Conservation (phyloP, 1,284 basidiomycete species). For the Naganishia sp. region DNA sequence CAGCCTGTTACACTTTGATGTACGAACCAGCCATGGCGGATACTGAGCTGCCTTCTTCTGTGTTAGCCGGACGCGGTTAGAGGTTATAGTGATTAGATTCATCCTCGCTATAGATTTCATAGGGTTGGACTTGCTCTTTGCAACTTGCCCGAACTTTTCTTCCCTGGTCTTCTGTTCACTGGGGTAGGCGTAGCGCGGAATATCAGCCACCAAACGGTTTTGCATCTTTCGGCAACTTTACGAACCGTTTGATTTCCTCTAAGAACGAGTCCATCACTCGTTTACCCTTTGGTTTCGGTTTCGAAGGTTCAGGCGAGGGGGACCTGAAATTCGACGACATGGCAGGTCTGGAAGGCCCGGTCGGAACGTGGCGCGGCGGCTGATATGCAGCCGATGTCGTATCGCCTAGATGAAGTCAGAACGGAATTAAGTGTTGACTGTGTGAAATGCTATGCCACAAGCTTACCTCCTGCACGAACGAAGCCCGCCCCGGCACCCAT, state of each 20-base stretch:
- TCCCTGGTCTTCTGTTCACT: conserved; percentile 91
- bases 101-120: not conserved
- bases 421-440: no score
- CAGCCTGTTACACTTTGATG: not conserved
- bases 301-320: conserved; percentile 59
- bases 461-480: conserved; percentile 64
- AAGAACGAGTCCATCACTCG: conserved; percentile 90
- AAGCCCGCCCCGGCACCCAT: conserved; percentile 60
- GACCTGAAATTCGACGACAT: conserved; percentile 41
- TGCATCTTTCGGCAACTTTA: not conserved
- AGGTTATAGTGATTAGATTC: conserved; percentile 3
- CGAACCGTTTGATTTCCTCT: conserved; percentile 87
- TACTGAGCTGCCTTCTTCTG: conserved; percentile 64
- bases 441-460: not conserved
- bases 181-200: conserved; percentile 1
- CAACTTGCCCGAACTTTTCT: conserved; percentile 69
- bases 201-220: not conserved
- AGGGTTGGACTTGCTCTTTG: conserved; percentile 57
- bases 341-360: conserved; percentile 41
- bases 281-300: conserved; percentile 76
- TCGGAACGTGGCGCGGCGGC: conserved; percentile 26
- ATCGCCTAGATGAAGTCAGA: conserved; percentile 23
- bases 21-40: conserved; percentile 76
- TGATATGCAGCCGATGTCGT: conserved; percentile 31
- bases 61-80: conserved; percentile 48